A percentile compares a stretch with the other conserved stretches of the same genome.
Conservation (phyloP, 192 early-diverging fungal species). For the Oehlia diaphana region DNA sequence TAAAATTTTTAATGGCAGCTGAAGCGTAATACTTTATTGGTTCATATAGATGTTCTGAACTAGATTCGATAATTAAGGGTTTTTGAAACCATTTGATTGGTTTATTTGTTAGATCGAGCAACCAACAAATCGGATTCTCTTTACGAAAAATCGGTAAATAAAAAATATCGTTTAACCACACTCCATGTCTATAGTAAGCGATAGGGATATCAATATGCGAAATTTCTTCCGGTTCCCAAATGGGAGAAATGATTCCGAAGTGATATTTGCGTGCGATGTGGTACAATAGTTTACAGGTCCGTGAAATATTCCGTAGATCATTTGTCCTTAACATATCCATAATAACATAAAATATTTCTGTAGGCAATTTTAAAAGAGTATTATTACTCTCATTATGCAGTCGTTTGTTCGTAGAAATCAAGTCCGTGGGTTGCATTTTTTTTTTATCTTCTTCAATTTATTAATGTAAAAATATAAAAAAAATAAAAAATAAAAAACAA, state of each 20-base stretch:
- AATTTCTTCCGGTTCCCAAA: background rate
- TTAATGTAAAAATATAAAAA: no score
- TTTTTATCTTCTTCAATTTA: no score
- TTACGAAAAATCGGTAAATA: background rate
- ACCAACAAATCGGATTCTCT: background rate
- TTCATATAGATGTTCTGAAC: background rate
- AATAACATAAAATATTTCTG: background rate
- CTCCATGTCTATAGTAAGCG: background rate
- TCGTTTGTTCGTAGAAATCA: background rate
- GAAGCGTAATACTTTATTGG: background rate
- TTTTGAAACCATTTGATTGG: background rate
- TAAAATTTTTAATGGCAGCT: background rate
- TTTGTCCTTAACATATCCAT: background rate
- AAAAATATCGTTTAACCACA: background rate
- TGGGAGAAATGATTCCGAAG: background rate
- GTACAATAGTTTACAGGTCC: background rate
- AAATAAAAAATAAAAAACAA: no score
- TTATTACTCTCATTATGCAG: background rate
- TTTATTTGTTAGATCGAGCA: background rate
- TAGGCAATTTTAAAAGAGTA: background rate
- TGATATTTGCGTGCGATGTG: background rate
- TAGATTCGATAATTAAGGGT: background rate
- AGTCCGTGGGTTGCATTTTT: background rate
- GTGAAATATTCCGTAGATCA: background rate
- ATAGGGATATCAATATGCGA: background rate